These are phyloP conservation scores for Russula sp. DNA, from an alignment of 768 basidiomycete species.

Conservation along the genomic window DNA sequence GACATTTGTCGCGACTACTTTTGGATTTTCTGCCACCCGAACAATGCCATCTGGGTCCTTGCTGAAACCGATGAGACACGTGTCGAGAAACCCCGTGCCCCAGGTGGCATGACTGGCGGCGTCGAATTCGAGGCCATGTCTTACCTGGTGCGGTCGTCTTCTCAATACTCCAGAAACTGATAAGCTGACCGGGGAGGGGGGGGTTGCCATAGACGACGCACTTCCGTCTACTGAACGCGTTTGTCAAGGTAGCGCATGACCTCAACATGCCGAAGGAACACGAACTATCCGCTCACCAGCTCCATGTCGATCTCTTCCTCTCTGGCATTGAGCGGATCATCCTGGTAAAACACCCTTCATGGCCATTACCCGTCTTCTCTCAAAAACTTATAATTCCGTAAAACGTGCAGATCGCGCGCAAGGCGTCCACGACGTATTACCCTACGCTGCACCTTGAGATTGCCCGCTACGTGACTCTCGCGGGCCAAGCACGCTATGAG, in stretches of 20 bases:
- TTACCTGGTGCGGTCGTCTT: slow-evolving; percentile 61
- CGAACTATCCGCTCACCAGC: slow-evolving; percentile 68
- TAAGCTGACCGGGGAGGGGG: neutral
- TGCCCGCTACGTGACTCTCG: slow-evolving; percentile 72
- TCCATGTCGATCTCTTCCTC: slow-evolving; percentile 83
- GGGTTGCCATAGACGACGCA: slow-evolving; percentile 64
- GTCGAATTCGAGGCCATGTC: slow-evolving; percentile 97
- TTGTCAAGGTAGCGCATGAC: slow-evolving; percentile 58
- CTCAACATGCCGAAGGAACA: slow-evolving; percentile 60
- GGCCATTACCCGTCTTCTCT: neutral
- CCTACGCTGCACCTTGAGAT: slow-evolving; percentile 92
- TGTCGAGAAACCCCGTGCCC: slow-evolving; percentile 87
- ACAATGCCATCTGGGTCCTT: slow-evolving; percentile 86
- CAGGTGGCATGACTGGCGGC: slow-evolving; percentile 97
- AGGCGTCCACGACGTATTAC: slow-evolving; percentile 92
- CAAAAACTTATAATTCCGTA: neutral
- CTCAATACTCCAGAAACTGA: neutral
- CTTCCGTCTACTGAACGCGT: slow-evolving; percentile 76
- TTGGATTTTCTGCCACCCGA: slow-evolving; percentile 96
- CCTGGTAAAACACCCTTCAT: slow-evolving; percentile 45
- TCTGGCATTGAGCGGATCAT: slow-evolving; percentile 90
- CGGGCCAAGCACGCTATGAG: slow-evolving; percentile 59
- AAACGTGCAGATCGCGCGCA: slow-evolving; percentile 73
- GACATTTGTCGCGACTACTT: slow-evolving; percentile 92
- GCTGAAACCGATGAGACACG: slow-evolving; percentile 73